phyloP scores from a whole-genome alignment of 139 green algal species.

The Coelastrella sp. region DNA sequence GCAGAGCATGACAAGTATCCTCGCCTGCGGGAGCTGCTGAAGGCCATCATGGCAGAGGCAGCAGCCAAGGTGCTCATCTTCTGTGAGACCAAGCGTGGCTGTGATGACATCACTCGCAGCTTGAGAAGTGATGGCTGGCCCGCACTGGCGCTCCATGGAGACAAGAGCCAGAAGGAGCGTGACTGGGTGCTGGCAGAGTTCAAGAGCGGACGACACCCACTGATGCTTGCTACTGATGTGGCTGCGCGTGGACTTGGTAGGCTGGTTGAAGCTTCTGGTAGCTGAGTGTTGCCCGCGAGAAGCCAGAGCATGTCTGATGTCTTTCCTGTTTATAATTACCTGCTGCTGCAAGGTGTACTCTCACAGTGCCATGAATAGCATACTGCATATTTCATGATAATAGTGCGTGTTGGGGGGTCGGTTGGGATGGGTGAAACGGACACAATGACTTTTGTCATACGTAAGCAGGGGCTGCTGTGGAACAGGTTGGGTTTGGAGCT shows the following conservation, averaged over 20 bases:
- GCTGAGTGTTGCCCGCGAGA: no score
- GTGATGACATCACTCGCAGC: slow-evolving; percentile 88
- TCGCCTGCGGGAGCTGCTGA: slow-evolving; percentile 65
- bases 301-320: no score
- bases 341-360: not conserved
- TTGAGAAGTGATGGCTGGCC: slow-evolving; percentile 90
- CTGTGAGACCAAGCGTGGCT: slow-evolving; percentile 93
- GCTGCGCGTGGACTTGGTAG: slow-evolving; percentile 90
- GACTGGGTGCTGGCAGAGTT: slow-evolving; percentile 93
- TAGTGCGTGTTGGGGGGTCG: no score
- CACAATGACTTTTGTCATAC: no score
- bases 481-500: not conserved
- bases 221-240: slow-evolving; percentile 98
- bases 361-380: not conserved
- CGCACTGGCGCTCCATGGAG: slow-evolving; percentile 90
- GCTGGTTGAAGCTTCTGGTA: not conserved
- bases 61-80: slow-evolving; percentile 91
- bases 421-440: not conserved
- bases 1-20: slow-evolving; percentile 78
- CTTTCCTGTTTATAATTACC: no score
- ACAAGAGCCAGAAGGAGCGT: slow-evolving; percentile 96
- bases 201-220: slow-evolving; percentile 82
- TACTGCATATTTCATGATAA: not conserved
- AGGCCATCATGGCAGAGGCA: slow-evolving; percentile 73
- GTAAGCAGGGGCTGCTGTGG: not conserved